phyloP scores from a whole-genome alignment of 1,284 basidiomycete genomes.

The Ustilago cynodontis region DNA sequence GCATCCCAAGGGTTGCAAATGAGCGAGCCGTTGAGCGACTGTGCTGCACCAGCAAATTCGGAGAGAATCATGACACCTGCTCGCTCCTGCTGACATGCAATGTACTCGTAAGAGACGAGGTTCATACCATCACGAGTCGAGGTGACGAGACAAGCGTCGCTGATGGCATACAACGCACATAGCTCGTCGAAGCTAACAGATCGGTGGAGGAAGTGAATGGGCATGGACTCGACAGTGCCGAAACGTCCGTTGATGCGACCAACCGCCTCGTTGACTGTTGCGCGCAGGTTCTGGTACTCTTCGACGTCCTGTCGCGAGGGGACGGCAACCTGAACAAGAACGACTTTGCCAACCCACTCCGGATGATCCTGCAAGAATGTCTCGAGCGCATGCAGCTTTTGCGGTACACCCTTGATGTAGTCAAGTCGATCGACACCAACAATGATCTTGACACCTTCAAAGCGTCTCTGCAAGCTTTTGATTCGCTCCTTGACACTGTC shows the following conservation, averaged over 20 bases:
- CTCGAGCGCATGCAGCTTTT: slow-evolving; percentile 96
- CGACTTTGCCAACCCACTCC: slow-evolving; percentile 99
- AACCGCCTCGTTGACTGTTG: slow-evolving; percentile 96
- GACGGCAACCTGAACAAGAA: slow-evolving; percentile 94
- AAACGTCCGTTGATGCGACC: slow-evolving; percentile 98
- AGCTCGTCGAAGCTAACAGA: slow-evolving; percentile 92
- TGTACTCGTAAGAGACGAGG: slow-evolving; percentile 98
- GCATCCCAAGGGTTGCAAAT: slow-evolving; percentile 72
- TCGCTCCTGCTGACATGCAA: slow-evolving; percentile 90
- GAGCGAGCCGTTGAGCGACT: slow-evolving; percentile 72
- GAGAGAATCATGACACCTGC: slow-evolving; percentile 98
- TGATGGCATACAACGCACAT: slow-evolving; percentile 94
- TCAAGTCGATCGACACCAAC: slow-evolving; percentile 97
- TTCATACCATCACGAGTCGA: slow-evolving; percentile 99
- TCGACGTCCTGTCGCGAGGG: slow-evolving; percentile 98
- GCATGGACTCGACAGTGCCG: slow-evolving; percentile 98
- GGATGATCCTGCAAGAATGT: slow-evolving; percentile 96
- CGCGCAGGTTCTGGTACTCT: slow-evolving; percentile 96
- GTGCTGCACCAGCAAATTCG: slow-evolving; percentile 97
- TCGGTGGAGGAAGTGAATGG: slow-evolving; percentile 93
- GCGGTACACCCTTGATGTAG: slow-evolving; percentile 99
- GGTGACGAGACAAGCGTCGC: slow-evolving; percentile 95
- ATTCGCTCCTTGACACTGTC: slow-evolving; percentile 84
- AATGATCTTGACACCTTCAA: slow-evolving; percentile 95
- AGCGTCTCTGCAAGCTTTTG: slow-evolving; percentile 84